Evolutionary conservation across 2,329 filamentous ascomycete species (phyloP).

Genomic region (Lasiodiplodia citricola): DNA sequence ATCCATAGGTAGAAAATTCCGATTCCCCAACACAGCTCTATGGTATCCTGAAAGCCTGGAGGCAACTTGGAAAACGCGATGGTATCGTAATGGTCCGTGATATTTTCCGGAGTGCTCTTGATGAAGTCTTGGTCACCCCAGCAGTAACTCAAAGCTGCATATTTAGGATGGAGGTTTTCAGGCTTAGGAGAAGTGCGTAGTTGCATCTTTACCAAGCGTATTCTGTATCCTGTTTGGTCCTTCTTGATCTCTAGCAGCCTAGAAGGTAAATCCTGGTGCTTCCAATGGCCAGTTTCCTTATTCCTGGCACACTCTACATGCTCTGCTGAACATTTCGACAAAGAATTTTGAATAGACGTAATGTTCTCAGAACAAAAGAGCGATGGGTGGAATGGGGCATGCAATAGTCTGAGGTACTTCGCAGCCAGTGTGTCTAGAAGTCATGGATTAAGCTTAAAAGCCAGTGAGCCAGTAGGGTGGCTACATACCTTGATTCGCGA

Average conservation of each 20-base stretch:
- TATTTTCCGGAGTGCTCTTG: neutral
- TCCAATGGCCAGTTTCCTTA: neutral
- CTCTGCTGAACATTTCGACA: neutral
- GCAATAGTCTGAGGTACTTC: neutral
- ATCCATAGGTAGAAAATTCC: neutral
- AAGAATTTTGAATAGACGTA: rapidly evolving
- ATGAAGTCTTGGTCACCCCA: neutral
- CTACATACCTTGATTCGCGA: neutral
- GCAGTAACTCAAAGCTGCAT: neutral
- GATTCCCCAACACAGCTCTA: neutral
- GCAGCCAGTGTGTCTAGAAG: neutral
- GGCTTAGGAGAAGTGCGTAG: neutral
- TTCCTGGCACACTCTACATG: neutral
- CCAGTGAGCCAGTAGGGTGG: neutral
- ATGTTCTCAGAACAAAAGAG: neutral
- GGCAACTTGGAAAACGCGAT: neutral
- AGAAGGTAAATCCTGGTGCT: neutral
- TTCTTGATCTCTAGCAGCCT: neutral
- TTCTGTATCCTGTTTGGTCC: neutral
- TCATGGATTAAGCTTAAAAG: neutral
- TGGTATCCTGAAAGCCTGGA: neutral
- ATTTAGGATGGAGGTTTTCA: rapidly evolving
- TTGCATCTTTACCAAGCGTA: neutral
- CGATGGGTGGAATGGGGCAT: neutral
- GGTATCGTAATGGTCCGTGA: neutral